phyloP scores from a whole-genome alignment of 2,329 filamentous ascomycete genomes.

The Sarocladium strictum region DNA sequence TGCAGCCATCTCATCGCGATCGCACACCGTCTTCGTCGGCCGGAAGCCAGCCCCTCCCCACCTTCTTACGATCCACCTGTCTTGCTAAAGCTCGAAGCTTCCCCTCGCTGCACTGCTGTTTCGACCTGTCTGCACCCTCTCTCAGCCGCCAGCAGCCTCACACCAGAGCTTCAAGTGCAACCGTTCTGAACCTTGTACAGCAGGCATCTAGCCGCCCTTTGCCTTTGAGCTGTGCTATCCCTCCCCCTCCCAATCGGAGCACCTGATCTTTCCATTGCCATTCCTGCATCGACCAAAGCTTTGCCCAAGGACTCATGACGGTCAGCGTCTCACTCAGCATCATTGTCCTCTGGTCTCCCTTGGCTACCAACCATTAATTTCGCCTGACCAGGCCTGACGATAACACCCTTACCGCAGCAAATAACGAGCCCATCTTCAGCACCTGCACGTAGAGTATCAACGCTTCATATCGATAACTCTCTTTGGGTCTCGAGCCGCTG shows the following conservation, averaged over 20 bases:
- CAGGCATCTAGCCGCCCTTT: background rate
- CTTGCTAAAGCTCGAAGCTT: conserved; percentile 5
- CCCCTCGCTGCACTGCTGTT: background rate
- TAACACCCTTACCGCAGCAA: no score
- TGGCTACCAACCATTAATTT: no score
- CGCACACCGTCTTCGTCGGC: background rate
- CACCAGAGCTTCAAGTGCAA: conserved; percentile 3
- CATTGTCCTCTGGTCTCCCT: background rate
- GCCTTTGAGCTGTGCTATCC: background rate
- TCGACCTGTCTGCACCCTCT: background rate
- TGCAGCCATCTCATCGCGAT: conserved; percentile 6
- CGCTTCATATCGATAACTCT: no score
- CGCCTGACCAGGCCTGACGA: no score
- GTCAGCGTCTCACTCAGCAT: background rate
- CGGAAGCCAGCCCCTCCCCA: background rate
- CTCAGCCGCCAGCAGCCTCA: background rate
- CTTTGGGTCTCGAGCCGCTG: background rate
- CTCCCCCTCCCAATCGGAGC: background rate
- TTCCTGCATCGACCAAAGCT: background rate
- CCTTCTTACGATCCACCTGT: conserved; percentile 1
- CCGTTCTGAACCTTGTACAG: conserved; percentile 5
- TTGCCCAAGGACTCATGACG: background rate
- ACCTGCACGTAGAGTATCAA: no score
- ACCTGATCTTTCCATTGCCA: background rate
- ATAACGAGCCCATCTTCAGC: no score